Evolutionary conservation across 2,329 filamentous ascomycete species (phyloP), one percentile per base, ranked within the genome.

Genomic region (Aspergillus pseudonomiae): DNA sequence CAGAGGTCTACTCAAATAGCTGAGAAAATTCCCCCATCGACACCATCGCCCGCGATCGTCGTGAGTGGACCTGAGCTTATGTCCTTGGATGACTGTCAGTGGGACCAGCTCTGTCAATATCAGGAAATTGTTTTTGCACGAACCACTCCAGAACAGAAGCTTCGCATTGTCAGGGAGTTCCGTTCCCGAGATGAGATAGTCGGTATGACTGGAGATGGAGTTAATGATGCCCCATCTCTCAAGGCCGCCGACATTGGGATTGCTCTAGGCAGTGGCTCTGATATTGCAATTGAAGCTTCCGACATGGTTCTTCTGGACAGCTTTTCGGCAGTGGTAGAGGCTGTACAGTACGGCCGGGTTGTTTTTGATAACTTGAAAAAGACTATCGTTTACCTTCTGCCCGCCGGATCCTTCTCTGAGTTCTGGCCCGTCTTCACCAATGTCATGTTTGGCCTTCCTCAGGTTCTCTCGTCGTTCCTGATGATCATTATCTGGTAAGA

Each of bases 361-460:
- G 89, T 93, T n/a, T 93, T 64, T 43, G 89, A 93, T 75, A 93
- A 93, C 70, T 78, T 93, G 57, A 91, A 91, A 75, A 93, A 94
- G 82, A 89, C 86, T 0, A 87, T 92, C 65, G 86, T 87, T n/a
- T 93, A 93, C 71, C 81, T 93, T 2, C 82, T 93, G 0, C 90
- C 90, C 0, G 91, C 91, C 0, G 90, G 91, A 2, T 86, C 82
- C n/a, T 93, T 91, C 74, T 87, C 86, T 59, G 91, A 93, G 73
- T 90, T 93, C 76, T 86, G 88, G 90, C 90, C 91, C 0, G 88
- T 93, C 50, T 85, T 93, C 76, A 90, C 88, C 1, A 91, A 89
- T 62, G 87, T 93, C 24, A 74, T 88, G 1, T 91, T 93, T 65
- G 90, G 90, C 24, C 81, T 93, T 3, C 90, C 91, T 0, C 90